A percentile compares a stretch with the other conserved stretches of the same genome.
Evolutionary conservation across 176 grass and related monocot genomes (phyloP).

Genomic region (Oryza meyeriana): DNA sequence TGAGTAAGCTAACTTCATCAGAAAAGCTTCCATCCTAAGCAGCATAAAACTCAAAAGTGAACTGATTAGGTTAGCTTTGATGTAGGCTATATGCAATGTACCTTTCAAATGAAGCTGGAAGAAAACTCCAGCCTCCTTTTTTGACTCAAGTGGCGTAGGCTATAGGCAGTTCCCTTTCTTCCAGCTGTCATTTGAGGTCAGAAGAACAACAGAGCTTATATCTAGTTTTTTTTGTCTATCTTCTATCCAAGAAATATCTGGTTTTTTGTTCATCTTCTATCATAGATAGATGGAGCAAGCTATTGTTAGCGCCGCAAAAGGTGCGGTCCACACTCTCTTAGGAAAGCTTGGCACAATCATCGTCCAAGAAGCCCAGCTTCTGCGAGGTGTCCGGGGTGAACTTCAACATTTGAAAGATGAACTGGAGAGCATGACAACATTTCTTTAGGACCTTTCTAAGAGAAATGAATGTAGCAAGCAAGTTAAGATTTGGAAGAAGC

Average conservation of each 20-base stretch:
- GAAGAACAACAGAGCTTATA: not conserved
- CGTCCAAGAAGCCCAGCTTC: conserved; percentile 36
- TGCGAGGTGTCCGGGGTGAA: conserved; percentile 1
- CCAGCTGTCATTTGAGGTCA: not conserved
- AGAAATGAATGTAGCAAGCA: conserved; percentile 26
- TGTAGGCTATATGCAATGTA: too few relatives aligned
- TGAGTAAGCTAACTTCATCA: not conserved
- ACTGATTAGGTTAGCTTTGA: not conserved
- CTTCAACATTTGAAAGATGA: conserved; percentile 43
- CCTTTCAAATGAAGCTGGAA: too few relatives aligned
- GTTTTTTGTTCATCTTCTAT: not conserved
- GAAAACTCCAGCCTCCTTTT: too few relatives aligned
- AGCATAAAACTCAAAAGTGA: not conserved
- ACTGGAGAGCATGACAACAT: conserved; percentile 44
- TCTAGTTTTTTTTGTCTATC: not conserved
- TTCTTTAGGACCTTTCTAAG: conserved; percentile 41
- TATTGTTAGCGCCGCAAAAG: conserved; percentile 25
- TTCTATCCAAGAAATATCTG: not conserved
- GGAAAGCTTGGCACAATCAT: conserved; percentile 27
- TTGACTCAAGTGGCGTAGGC: not conserved
- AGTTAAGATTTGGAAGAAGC: conserved; percentile 45
- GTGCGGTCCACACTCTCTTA: conserved; percentile 16
- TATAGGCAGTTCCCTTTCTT: not conserved
- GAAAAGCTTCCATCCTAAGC: not conserved
- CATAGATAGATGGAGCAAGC: conserved; percentile 23